Evolutionary conservation across 805 yeast genomes (phyloP).

Genomic region (Blastobotrys terrestris): DNA sequence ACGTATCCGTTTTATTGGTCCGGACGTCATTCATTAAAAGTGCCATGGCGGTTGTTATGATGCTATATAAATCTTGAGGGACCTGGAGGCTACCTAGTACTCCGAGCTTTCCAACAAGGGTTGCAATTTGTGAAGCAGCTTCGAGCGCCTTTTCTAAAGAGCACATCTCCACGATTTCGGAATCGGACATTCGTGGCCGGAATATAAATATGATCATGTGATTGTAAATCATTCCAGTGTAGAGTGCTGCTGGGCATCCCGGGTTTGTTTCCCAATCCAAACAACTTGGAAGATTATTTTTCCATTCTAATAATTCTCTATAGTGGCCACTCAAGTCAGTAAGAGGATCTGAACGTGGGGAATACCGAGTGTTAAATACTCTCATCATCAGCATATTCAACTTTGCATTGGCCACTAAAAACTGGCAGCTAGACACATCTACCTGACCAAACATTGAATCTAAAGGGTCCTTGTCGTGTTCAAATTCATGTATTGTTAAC

Average conservation of each 20-base stretch:
- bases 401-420: constrained; percentile 10
- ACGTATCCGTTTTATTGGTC: not conserved
- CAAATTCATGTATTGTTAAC: constrained; percentile 11
- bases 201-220: constrained; percentile 12
- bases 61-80: constrained; percentile 11
- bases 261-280: constrained; percentile 9
- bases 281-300: constrained; percentile 3
- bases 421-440: constrained; percentile 1
- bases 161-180: constrained; percentile 5
- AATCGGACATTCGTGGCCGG: constrained; percentile 9
- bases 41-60: constrained; percentile 12
- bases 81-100: constrained; percentile 1
- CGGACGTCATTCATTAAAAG: constrained; percentile 2
- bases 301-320: constrained; percentile 6
- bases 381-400: constrained; percentile 4
- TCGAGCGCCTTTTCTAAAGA: constrained; percentile 9
- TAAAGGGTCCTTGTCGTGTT: constrained; percentile 4
- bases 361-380: constrained; percentile 7
- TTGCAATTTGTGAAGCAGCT: constrained; percentile 9
- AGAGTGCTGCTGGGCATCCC: constrained; percentile 2
- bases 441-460: constrained; percentile 6
- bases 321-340: not conserved
- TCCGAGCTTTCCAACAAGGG: constrained; percentile 4
- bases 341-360: constrained; percentile 5
- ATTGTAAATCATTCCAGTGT: constrained; percentile 7